These are phyloP conservation scores for Paraconiothyrium sp. DNA, from an alignment of 2,329 filamentous ascomycete genomes.

Conservation along the genomic window DNA sequence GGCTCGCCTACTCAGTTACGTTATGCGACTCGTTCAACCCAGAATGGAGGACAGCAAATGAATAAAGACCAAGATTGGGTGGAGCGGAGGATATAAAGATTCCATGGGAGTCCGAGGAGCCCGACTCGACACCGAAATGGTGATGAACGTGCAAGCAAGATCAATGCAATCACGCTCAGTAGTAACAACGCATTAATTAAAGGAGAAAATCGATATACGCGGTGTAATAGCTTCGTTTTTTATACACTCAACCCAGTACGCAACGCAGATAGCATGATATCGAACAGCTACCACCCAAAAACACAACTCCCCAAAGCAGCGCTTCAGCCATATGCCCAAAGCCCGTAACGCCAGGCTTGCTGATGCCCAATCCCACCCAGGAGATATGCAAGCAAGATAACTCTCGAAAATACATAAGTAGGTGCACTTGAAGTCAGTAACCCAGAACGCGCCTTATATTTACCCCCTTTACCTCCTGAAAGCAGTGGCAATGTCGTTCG, in stretches of 20 bases:
- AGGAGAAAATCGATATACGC: background rate
- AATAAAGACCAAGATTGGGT: too few relatives aligned
- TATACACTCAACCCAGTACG: background rate
- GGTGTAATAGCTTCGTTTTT: background rate
- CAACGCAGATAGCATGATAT: constrained; percentile 12
- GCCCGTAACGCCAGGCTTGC: background rate
- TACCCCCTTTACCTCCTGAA: constrained; percentile 36
- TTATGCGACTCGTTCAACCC: too few relatives aligned
- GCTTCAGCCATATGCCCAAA: background rate
- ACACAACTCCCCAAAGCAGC: background rate
- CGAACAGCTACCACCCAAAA: background rate
- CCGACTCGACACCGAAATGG: too few relatives aligned
- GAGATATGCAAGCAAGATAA: constrained; percentile 7
- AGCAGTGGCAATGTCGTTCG: constrained; percentile 39
- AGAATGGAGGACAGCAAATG: too few relatives aligned
- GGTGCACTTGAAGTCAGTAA: background rate
- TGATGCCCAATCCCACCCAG: background rate
- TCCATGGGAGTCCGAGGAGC: too few relatives aligned
- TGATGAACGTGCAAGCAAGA: too few relatives aligned
- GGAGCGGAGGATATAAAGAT: too few relatives aligned
- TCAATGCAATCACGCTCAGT: too few relatives aligned
- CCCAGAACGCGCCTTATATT: background rate
- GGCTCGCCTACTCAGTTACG: too few relatives aligned
- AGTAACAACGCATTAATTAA: too few relatives aligned
- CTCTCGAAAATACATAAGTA: background rate